These are phyloP conservation scores for Mimosa pudica DNA, from an alignment of 306 rosid genomes.

Conservation along the genomic window DNA sequence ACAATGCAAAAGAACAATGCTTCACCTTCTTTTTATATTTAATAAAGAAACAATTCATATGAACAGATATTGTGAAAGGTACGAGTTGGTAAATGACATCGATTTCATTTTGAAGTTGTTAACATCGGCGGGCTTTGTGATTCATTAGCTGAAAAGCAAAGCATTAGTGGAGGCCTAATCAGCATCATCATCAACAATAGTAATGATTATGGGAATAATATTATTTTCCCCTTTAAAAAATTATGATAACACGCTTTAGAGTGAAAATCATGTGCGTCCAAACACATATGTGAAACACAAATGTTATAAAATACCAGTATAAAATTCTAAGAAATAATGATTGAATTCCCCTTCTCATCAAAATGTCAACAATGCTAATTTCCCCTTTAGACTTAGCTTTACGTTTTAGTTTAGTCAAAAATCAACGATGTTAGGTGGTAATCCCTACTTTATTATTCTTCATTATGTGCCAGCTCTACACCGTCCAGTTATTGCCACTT, in stretches of 20 bases:
- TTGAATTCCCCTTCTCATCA: conserved; percentile 11
- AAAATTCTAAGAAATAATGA: conserved; percentile 26
- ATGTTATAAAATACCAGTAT: not conserved
- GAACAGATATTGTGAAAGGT: not conserved
- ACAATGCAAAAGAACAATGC: too few relatives aligned
- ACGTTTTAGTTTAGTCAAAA: conserved; percentile 42
- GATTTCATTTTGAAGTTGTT: not conserved
- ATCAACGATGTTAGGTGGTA: conserved; percentile 45
- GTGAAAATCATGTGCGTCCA: conserved; percentile 17
- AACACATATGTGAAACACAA: conserved; percentile 8
- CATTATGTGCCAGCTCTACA: conserved; percentile 37
- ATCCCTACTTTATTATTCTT: conserved; percentile 26
- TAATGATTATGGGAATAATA: conserved; percentile 9
- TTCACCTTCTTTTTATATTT: too few relatives aligned
- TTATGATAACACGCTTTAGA: not conserved
- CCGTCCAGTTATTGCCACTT: conserved; percentile 31
- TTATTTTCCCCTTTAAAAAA: not conserved
- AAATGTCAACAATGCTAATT: conserved; percentile 44
- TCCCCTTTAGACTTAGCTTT: conserved; percentile 37
- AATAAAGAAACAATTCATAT: not conserved
- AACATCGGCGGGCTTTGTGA: not conserved
- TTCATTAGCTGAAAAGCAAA: conserved; percentile 22
- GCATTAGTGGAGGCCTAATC: conserved; percentile 45
- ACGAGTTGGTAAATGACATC: not conserved
- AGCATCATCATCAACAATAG: conserved; percentile 18